phyloP scores from a whole-genome alignment of 2,329 filamentous ascomycete species.

The Helminthosporium solani region DNA sequence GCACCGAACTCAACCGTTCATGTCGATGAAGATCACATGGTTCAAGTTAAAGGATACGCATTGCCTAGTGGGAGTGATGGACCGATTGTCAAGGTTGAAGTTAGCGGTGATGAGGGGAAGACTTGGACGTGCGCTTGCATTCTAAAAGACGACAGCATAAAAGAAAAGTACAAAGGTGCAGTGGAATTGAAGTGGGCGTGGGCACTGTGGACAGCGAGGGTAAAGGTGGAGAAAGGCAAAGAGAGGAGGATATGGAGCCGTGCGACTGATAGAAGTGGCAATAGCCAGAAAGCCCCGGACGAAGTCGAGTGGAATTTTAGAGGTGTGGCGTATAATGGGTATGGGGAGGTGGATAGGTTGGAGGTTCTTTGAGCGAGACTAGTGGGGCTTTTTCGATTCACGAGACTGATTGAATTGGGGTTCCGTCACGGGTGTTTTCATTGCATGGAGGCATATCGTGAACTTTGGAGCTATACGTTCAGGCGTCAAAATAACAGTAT shows the following conservation, averaged over 20 bases:
- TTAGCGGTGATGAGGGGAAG: slow-evolving; percentile 52
- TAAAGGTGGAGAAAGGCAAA: slow-evolving; percentile 46
- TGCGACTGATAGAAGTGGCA: slow-evolving; percentile 56
- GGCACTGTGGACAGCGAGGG: slow-evolving; percentile 54
- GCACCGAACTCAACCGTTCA: slow-evolving; percentile 46
- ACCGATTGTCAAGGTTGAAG: slow-evolving; percentile 55
- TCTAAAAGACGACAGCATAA: slow-evolving; percentile 34
- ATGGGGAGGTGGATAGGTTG: slow-evolving; percentile 55
- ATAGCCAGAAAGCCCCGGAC: slow-evolving; percentile 47
- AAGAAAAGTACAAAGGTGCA: slow-evolving; percentile 15
- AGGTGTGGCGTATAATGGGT: slow-evolving; percentile 62
- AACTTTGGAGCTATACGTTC: too few relatives aligned
- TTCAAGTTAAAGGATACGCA: slow-evolving; percentile 58
- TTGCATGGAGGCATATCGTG: too few relatives aligned
- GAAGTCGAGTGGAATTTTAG: slow-evolving; percentile 59
- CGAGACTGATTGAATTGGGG: too few relatives aligned
- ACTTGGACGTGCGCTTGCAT: slow-evolving; percentile 54
- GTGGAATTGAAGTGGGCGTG: slow-evolving; percentile 55
- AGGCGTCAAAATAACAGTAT: too few relatives aligned
- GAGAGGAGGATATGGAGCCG: slow-evolving; percentile 53
- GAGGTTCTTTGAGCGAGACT: slow-evolving; percentile 40
- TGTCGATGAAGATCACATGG: slow-evolving; percentile 41
- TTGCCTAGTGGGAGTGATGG: slow-evolving; percentile 56
- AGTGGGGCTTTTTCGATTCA: too few relatives aligned
- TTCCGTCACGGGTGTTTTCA: too few relatives aligned